These are phyloP conservation scores for Eleusine indica DNA, from an alignment of 176 grass and related monocot species.

Conservation along the genomic window DNA sequence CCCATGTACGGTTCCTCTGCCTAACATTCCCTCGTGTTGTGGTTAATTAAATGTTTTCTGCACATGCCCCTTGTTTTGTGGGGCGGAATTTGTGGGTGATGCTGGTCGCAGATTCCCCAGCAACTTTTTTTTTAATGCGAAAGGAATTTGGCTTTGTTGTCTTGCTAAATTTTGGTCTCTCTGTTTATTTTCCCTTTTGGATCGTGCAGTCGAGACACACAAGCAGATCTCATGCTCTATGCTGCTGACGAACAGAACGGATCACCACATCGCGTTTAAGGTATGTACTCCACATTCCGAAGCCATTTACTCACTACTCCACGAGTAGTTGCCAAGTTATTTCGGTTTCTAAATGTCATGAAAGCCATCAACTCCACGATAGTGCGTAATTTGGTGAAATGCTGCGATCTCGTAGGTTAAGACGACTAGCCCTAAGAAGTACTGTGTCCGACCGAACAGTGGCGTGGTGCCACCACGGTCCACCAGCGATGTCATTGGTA, in stretches of 20 bases:
- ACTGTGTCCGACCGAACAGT: slow-evolving; percentile 85
- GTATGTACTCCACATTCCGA: slow-evolving; percentile 41
- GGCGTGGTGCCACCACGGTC: slow-evolving; percentile 78
- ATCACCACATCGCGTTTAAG: slow-evolving; percentile 84
- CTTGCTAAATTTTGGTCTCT: neutral
- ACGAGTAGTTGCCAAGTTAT: neutral
- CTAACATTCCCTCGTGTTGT: neutral
- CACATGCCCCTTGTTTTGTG: neutral
- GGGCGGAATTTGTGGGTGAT: neutral
- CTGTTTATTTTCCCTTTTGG: neutral
- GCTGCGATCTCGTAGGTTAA: slow-evolving; percentile 63
- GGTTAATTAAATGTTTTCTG: slow-evolving; percentile 12
- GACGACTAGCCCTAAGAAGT: slow-evolving; percentile 95
- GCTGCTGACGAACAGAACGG: slow-evolving; percentile 68
- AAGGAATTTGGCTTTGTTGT: slow-evolving; percentile 24
- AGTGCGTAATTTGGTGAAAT: slow-evolving; percentile 25
- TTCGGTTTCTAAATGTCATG: neutral
- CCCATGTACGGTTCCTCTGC: slow-evolving; percentile 56
- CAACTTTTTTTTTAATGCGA: neutral
- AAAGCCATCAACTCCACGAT: neutral
- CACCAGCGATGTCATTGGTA: slow-evolving; percentile 80
- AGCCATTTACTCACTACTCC: neutral
- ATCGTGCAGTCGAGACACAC: slow-evolving; percentile 66
- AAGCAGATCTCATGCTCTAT: slow-evolving; percentile 96
- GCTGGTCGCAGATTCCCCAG: slow-evolving; percentile 27